Evolutionary conservation across 805 yeast species (phyloP), one percentile per base, ranked within the genome.

Genomic region (Scheffersomyces amazonensis): DNA sequence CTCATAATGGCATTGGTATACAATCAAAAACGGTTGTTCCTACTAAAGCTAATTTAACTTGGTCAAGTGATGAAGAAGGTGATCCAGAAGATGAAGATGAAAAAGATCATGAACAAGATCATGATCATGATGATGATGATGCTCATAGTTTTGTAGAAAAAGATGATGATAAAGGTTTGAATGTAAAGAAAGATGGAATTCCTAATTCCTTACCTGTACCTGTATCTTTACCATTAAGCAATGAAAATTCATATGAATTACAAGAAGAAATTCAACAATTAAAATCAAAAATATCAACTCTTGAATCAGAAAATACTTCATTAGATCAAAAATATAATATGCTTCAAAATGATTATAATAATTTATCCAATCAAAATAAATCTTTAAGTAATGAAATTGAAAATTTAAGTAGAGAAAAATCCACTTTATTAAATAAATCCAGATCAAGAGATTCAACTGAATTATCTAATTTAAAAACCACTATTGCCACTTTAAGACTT

Each of bases 1-100:
- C 32, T 15, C 35, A 34, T 25, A 35, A 40, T n/a, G 36, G 40
- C 5, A 60, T 67, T 19, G 74, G 81, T 1, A 57, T 78, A 12
- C 87, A 80, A 45, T 60, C 84, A 10, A 75, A 85, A 5, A 79
- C 83, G 3, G 82, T 91, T 3, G 78, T 85, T n/a, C 96, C 97
- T 0, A 76, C 83, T 19, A 87, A 85, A 57, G 87, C 96, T 0
- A 79, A 83, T 31, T 71, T 91, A 56, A 81, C 90, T 3, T 93
- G 96, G 89, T 83, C 91, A 12, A 83, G 89, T 37, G 95, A 84
- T 47, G 95, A 84, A 44, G 93, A 83, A 34, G 87, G n/a, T n/a
- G n/a, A n/a, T n/a, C n/a, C n/a, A n/a, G n/a, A n/a, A n/a, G 73
- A 60, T 7, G 62, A 54, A 1, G 56, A 37, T 18, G 32, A 32